These are phyloP conservation scores for Protostelium mycophagum DNA, from an alignment of 78 protist species.

Conservation along the genomic window DNA sequence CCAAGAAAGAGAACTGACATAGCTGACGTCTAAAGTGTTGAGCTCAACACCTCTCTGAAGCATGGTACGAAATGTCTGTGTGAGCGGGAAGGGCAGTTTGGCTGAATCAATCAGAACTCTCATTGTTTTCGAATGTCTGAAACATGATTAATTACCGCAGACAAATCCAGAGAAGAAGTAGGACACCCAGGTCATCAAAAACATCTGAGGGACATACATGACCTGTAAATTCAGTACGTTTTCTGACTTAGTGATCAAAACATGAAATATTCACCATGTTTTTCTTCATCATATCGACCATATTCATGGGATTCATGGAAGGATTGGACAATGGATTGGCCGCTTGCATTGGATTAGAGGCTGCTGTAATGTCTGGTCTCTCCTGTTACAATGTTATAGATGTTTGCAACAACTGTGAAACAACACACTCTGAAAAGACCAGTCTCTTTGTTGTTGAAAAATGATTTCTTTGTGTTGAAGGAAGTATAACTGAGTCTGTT, in stretches of 20 bases:
- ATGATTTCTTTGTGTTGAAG: constrained; percentile 39
- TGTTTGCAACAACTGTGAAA: constrained; percentile 4
- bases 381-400: constrained; percentile 6
- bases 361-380: constrained; percentile 7
- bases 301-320: constrained; percentile 52
- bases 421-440: neutral
- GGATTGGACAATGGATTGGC: constrained; percentile 28
- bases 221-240: too few relatives aligned
- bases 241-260: too few relatives aligned
- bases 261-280: too few relatives aligned
- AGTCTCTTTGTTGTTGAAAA: constrained; percentile 25
- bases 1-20: constrained; percentile 73
- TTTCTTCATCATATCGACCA: constrained; percentile 78
- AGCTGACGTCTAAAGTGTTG: constrained; percentile 72
- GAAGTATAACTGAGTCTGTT: constrained; percentile 40
- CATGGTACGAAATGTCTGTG: constrained; percentile 70
- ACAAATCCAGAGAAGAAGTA: constrained; percentile 85
- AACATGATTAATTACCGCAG: constrained; percentile 54
- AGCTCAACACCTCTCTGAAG: constrained; percentile 83
- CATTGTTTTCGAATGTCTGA: neutral
- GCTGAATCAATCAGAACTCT: neutral
- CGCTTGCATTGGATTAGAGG: constrained; percentile 31
- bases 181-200: constrained; percentile 68
- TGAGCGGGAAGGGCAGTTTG: constrained; percentile 73
- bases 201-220: constrained; percentile 74